Evolutionary conservation across 116 monocot species (phyloP), one percentile per base, ranked within the genome.

Genomic region (Zostera marina): DNA sequence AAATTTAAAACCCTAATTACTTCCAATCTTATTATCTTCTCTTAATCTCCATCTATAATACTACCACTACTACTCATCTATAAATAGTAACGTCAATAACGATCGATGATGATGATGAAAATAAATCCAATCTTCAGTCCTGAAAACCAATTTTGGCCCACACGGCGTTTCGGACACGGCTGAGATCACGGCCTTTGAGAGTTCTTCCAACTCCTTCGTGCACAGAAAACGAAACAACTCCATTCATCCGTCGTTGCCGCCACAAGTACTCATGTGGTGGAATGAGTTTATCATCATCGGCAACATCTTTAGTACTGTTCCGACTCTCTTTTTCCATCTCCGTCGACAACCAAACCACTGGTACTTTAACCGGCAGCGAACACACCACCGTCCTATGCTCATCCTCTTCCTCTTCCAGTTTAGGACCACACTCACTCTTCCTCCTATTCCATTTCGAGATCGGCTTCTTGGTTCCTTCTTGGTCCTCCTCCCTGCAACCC

Each of bases 141-240:
- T 76, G 79, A 79, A 94, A 94, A 0, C 88, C 93, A 42, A 79
- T 87, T 57, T 74, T 76, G 52, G 63, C 76, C 87, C 87, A 87
- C 44, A 94, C 88, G 14, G 88, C 88, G 60, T 94, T 75, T 11
- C 93, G 74, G 17, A 94, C 81, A 61, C 78, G 74, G 54, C 81
- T 81, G 69, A 88, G 74, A 48, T 94, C 93, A 11, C 93, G 74
- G 11, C 93, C 93, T 53, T 94, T 94, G 44, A 88, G 81, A 11
- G 93, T 88, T 63, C 93, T 72, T 5, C 93, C 93, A 17, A 72
- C 77, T 2, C 93, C 88, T 51, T 88, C 84, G 41, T 84, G 66
- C 65, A 94, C 84, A 63, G 93, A 94, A 32, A 79, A 63, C 14
- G 71, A 73, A 63, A 47, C 68, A 41, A 23, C 54, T 70, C 58